phyloP scores from a whole-genome alignment of 495 filamentous ascomycete genomes.

The Cercophora sp. region DNA sequence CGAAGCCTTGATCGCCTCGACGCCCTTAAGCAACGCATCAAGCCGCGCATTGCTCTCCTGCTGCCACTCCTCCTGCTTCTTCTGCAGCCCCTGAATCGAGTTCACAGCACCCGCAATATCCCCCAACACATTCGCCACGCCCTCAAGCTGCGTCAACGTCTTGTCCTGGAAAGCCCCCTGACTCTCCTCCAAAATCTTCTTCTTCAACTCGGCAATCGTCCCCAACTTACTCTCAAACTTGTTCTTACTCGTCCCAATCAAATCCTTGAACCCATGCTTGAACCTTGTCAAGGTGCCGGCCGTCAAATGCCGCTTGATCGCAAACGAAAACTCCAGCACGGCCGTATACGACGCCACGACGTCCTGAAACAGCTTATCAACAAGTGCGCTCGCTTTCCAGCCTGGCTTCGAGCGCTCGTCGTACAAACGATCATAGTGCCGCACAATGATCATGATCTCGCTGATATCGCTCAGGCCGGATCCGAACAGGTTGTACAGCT shows the following conservation, averaged over 20 bases:
- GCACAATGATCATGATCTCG: slow-evolving; percentile 30
- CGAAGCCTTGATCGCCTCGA: slow-evolving; percentile 19
- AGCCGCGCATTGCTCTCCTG: slow-evolving; percentile 13
- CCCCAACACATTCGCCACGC: slow-evolving; percentile 12
- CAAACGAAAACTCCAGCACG: slow-evolving; percentile 24
- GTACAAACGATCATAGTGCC: slow-evolving; percentile 27
- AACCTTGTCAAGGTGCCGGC: slow-evolving; percentile 17
- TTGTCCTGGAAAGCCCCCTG: slow-evolving; percentile 28
- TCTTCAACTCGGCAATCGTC: slow-evolving; percentile 18
- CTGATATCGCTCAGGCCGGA: slow-evolving; percentile 24
- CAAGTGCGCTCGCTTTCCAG: slow-evolving; percentile 21
- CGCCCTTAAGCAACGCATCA: slow-evolving; percentile 13
- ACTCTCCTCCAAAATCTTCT: slow-evolving; percentile 26
- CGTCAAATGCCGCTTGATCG: slow-evolving; percentile 23
- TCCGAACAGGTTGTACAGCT: slow-evolving; percentile 30
- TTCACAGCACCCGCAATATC: slow-evolving; percentile 17
- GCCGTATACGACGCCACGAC: slow-evolving; percentile 19
- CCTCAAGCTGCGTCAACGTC: slow-evolving; percentile 19
- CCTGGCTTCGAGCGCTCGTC: slow-evolving; percentile 19
- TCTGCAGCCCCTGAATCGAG: slow-evolving; percentile 18
- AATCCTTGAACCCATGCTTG: slow-evolving; percentile 28
- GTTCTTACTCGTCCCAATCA: slow-evolving; percentile 20
- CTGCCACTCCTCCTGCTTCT: slow-evolving; percentile 16
- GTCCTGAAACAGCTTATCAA: slow-evolving; percentile 28
- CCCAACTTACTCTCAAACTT: slow-evolving; percentile 25